phyloP scores from a whole-genome alignment of 1,139 yeast genomes.

The Suhomyces anneliseae region DNA sequence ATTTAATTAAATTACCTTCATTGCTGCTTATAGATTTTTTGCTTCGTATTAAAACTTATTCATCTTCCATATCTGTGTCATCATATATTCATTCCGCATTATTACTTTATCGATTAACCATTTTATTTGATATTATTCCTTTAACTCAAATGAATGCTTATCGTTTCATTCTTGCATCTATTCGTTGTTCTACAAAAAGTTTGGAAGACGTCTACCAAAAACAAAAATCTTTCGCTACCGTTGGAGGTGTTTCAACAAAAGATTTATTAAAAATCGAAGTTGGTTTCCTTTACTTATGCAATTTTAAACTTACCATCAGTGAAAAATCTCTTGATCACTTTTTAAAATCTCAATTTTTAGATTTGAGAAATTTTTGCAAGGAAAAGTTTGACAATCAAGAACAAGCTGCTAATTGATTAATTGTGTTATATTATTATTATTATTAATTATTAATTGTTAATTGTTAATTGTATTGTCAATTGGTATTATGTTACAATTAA shows the following conservation, averaged over 20 bases:
- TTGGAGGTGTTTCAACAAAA: constrained; percentile 42
- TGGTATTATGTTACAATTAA: too few relatives aligned
- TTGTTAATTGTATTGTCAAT: too few relatives aligned
- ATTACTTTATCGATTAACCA: constrained; percentile 37
- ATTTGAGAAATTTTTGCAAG: constrained; percentile 26
- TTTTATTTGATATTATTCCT: constrained; percentile 34
- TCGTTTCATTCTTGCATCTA: constrained; percentile 40
- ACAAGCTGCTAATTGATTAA: too few relatives aligned
- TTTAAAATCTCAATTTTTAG: constrained; percentile 29
- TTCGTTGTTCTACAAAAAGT: constrained; percentile 47
- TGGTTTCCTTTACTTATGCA: constrained; percentile 41
- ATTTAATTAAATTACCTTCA: constrained; percentile 37
- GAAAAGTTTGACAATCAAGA: constrained; percentile 9
- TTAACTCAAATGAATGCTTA: constrained; percentile 38
- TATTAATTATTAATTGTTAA: too few relatives aligned
- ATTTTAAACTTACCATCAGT: constrained; percentile 42
- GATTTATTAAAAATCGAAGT: constrained; percentile 44
- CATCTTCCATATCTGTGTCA: constrained; percentile 41
- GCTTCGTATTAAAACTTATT: constrained; percentile 41
- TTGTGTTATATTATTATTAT: too few relatives aligned
- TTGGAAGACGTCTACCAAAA: constrained; percentile 47
- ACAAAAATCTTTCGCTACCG: constrained; percentile 45
- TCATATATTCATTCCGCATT: constrained; percentile 45
- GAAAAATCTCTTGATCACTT: constrained; percentile 35
- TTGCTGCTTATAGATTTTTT: constrained; percentile 39